phyloP scores from a whole-genome alignment of 1,284 basidiomycete species.

The Cryptococcus deneoformans region DNA sequence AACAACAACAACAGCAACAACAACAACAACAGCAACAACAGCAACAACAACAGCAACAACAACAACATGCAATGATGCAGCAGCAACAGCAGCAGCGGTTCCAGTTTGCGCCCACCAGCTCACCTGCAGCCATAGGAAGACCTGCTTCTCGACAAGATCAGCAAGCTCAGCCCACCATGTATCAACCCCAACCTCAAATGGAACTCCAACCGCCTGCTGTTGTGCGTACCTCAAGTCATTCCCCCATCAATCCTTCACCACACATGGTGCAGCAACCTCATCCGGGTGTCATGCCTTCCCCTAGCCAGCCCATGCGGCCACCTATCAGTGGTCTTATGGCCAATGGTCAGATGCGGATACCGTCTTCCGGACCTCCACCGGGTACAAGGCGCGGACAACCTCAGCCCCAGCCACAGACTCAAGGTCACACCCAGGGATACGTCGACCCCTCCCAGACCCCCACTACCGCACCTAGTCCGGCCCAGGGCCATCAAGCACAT shows the following conservation, averaged over 20 bases:
- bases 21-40: too few species aligned
- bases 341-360: not conserved
- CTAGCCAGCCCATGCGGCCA: conserved; percentile 35
- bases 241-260: conserved; percentile 29
- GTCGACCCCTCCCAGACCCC: conserved; percentile 3
- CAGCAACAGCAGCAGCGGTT: conserved; percentile 13
- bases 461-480: conserved; percentile 10
- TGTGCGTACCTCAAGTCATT: conserved; percentile 23
- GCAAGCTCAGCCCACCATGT: conserved; percentile 20
- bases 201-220: conserved; percentile 22
- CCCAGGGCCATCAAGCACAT: not conserved
- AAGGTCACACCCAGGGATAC: not conserved
- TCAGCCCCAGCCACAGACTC: conserved; percentile 5
- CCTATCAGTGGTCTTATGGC: conserved; percentile 25
- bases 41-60: conserved; percentile 12
- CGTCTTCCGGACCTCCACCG: too few species aligned
- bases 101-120: conserved; percentile 12
- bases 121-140: conserved; percentile 21
- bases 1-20: too few species aligned
- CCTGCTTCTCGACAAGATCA: conserved; percentile 7
- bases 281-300: conserved; percentile 24
- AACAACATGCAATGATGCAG: conserved; percentile 17
- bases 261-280: conserved; percentile 29
- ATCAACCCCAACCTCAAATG: conserved; percentile 17
- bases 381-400: conserved; percentile 4